Evolutionary conservation across 2,329 filamentous ascomycete genomes (phyloP).

Genomic region (Fusarium humuli): DNA sequence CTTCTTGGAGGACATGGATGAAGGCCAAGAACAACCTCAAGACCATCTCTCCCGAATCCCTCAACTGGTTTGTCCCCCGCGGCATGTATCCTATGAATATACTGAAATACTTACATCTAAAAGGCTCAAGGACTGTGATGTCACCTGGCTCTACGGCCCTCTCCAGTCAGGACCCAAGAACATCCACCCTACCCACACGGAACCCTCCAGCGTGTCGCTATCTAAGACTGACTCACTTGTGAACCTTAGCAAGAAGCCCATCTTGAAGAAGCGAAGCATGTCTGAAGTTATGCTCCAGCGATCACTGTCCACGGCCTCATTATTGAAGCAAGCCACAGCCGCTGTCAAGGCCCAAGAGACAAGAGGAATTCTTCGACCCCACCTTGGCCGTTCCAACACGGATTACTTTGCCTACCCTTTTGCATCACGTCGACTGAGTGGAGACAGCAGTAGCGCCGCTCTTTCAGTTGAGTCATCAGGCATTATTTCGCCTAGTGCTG

Average conservation of each 20-base stretch:
- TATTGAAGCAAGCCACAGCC: constrained; percentile 89
- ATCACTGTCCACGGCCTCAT: constrained; percentile 86
- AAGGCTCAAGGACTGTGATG: constrained; percentile 96
- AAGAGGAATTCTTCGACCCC: constrained; percentile 62
- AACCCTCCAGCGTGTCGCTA: constrained; percentile 56
- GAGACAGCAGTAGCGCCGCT: constrained; percentile 70
- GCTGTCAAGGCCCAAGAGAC: constrained; percentile 86
- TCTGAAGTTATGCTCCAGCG: constrained; percentile 94
- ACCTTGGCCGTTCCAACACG: constrained; percentile 72
- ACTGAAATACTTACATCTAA: constrained; percentile 46
- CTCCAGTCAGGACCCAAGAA: constrained; percentile 78
- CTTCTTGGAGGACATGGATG: constrained; percentile 96
- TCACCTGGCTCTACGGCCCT: constrained; percentile 97
- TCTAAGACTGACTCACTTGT: constrained; percentile 73
- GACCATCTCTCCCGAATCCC: constrained; percentile 88
- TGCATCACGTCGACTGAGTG: constrained; percentile 69
- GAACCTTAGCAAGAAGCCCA: constrained; percentile 80
- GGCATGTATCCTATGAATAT: background rate
- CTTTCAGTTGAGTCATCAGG: constrained; percentile 79
- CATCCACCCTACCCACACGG: constrained; percentile 59
- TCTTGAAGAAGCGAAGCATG: constrained; percentile 95
- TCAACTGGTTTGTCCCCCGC: constrained; percentile 79
- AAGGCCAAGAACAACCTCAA: constrained; percentile 89
- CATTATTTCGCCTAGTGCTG: constrained; percentile 69
- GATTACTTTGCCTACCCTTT: constrained; percentile 77